Percentiles rank a stretch among this genome's conserved stretches.
Evolutionary conservation across 371 early-diverging fungal genomes (phyloP).

Genomic region (Zopfochytrium polystomum): DNA sequence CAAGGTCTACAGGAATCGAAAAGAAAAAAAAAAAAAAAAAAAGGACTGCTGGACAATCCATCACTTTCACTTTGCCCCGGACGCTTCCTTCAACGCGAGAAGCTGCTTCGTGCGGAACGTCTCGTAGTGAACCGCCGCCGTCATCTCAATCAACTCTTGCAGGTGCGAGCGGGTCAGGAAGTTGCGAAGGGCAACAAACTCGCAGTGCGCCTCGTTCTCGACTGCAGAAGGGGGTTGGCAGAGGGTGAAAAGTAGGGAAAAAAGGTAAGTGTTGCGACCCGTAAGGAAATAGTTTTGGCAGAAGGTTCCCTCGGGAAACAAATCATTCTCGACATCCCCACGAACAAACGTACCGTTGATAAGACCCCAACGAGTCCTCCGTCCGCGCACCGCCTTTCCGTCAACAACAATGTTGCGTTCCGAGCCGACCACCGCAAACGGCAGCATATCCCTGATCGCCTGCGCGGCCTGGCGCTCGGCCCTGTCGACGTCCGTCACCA

Average conservation of each 20-base stretch:
- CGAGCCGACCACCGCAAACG: constrained; percentile 80
- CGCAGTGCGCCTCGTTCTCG: constrained; percentile 85
- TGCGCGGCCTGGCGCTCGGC: constrained; percentile 20
- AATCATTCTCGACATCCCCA: no score
- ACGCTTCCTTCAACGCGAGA: constrained; percentile 73
- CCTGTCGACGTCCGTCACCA: no score
- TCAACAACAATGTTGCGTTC: constrained; percentile 77
- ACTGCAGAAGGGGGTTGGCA: no score
- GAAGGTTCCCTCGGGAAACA: no score
- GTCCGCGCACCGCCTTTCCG: constrained; percentile 79
- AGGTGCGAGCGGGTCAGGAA: constrained; percentile 83
- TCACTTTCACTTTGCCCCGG: no score
- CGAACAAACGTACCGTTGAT: constrained; percentile 73
- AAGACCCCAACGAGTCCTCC: constrained; percentile 88
- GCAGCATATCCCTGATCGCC: constrained; percentile 35
- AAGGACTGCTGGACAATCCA: no score
- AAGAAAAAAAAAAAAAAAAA: no score
- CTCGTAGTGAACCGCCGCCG: constrained; percentile 89
- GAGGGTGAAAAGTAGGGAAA: no score
- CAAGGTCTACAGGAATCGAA: no score
- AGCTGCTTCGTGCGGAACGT: constrained; percentile 88
- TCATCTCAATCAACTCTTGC: constrained; percentile 86
- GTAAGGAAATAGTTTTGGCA: no score
- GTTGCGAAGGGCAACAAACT: constrained; percentile 87
- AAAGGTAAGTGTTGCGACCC: no score